Evolutionary conservation across 352 stramenopile species (phyloP).

Genomic region (Globisporangium cederbergense): DNA sequence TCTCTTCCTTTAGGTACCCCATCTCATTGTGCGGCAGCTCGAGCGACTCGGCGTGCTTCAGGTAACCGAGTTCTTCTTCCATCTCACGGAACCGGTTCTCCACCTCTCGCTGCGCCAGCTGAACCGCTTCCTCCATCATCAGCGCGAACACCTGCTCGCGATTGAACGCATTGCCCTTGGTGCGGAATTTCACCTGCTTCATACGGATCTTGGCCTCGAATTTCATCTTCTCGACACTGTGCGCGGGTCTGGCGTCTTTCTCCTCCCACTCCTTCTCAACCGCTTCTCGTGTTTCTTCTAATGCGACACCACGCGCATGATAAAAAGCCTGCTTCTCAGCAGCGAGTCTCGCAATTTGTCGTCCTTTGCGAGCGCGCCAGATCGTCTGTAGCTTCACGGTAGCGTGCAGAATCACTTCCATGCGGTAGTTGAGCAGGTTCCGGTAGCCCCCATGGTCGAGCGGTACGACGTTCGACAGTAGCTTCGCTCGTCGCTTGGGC

Average conservation of each 20-base stretch:
- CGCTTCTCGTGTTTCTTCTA: slow-evolving; percentile 49
- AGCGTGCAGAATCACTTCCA: slow-evolving; percentile 59
- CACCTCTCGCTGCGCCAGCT: slow-evolving; percentile 71
- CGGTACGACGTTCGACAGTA: slow-evolving; percentile 85
- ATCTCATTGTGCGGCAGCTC: slow-evolving; percentile 43
- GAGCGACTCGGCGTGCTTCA: slow-evolving; percentile 42
- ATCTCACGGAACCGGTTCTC: slow-evolving; percentile 85
- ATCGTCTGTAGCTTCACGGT: slow-evolving; percentile 82
- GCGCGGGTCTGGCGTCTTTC: slow-evolving; percentile 65
- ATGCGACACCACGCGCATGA: slow-evolving; percentile 73
- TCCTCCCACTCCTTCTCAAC: slow-evolving; percentile 74
- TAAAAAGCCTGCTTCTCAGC: slow-evolving; percentile 90
- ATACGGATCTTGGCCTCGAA: slow-evolving; percentile 93
- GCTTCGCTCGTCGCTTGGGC: slow-evolving; percentile 51
- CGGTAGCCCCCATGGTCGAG: slow-evolving; percentile 87
- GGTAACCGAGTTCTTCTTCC: slow-evolving; percentile 80
- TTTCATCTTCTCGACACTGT: slow-evolving; percentile 89
- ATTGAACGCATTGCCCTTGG: slow-evolving; percentile 73
- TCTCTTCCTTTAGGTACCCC: slow-evolving; percentile 55
- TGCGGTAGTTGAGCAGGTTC: slow-evolving; percentile 79
- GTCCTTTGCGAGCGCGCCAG: slow-evolving; percentile 73
- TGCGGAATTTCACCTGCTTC: slow-evolving; percentile 89
- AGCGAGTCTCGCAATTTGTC: slow-evolving; percentile 58
- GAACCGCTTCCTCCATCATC: slow-evolving; percentile 83
- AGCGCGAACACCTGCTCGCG: slow-evolving; percentile 79